Conservation (phyloP, 805 yeast genomes). For the Wickerhamiella allomyrinae region DNA sequence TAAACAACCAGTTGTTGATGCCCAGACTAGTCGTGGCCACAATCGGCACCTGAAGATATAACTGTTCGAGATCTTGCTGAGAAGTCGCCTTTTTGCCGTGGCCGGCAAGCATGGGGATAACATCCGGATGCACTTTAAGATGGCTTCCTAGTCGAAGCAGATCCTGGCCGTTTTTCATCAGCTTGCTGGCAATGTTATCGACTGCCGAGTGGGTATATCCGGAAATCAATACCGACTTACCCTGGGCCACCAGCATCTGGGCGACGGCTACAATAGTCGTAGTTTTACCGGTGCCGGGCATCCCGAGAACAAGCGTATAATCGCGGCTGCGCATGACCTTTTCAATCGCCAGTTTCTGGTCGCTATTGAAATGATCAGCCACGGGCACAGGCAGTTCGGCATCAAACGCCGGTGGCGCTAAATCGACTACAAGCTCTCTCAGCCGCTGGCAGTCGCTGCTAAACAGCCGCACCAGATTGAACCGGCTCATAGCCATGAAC, state of each 20-base stretch:
- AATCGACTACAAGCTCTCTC: constrained; percentile 40
- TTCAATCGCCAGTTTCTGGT: constrained; percentile 58
- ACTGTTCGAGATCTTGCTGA: constrained; percentile 23
- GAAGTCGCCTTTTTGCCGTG: constrained; percentile 5
- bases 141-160: constrained; percentile 55
- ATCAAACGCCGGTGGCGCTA: constrained; percentile 32
- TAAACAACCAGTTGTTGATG: constrained; percentile 46
- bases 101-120: constrained; percentile 37
- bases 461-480: constrained; percentile 58
- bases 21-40: constrained; percentile 88
- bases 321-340: constrained; percentile 52
- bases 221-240: constrained; percentile 59
- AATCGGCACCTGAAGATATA: constrained; percentile 45
- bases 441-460: constrained; percentile 24
- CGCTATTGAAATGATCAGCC: constrained; percentile 39
- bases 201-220: constrained; percentile 94
- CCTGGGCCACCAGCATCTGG: constrained; percentile 39
- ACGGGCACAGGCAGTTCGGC: constrained; percentile 1
- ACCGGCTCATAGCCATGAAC: constrained; percentile 64
- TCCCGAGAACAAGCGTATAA: constrained; percentile 73
- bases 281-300: constrained; percentile 98
- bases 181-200: constrained; percentile 72
- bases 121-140: constrained; percentile 46
- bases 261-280: constrained; percentile 75
- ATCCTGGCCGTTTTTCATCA: constrained; percentile 33